Base-by-base conservation (phyloP, 768 basidiomycete species). In the Nidula microcarpa region DNA sequence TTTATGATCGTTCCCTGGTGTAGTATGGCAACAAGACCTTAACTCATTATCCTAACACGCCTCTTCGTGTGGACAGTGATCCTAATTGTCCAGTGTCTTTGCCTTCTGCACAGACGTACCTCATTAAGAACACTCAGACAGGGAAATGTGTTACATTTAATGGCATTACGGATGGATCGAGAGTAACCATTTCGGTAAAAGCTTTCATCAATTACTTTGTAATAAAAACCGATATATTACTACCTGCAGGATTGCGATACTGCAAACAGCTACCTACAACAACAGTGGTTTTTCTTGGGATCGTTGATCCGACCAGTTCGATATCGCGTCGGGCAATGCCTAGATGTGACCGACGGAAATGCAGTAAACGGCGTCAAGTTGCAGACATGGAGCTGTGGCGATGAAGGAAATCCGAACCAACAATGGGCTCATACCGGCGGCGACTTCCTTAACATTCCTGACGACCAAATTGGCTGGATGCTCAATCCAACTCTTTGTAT, bases 141-240 rank as follows among this genome's bases (percentile, higher is more conserved):
- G 61, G 55, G 35, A 62, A 65, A 49, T 68, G 67, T 49, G 34
- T 68, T 17, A 65, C 65, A 17, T 61, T 64, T 37, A 53, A 54
- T 14, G 63, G 61, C 14, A 62, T 64, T 47, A 53, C 53, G n/a
- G 55, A 69, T 50, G 68, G 67, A 34, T 60, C 68, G 8, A 50
- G 59, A 11, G 60, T 69, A 36, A 54, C 51, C 13, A 54, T 68
- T 33, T 55, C 59, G 50, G 59, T 60, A 61, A 57, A 57, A 30
- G 23, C 23, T 30, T 30, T 30, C 23, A 30, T 30, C 23, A 4
- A 30, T 30, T 41, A 53, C 56, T 23, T 52, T 55, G 30, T 46
- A 43, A 35, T 36, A 53, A 52, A 36, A 41, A 41, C 34, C 35
- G 13, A 13, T 30, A n/a, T 6, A 3, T 18, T 54, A 14, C 18